Percentiles rank a stretch among this genome's conserved stretches.
These are phyloP conservation scores for Fusarium metavorans DNA, from an alignment of 2,329 filamentous ascomycete species.

Conservation along the genomic window DNA sequence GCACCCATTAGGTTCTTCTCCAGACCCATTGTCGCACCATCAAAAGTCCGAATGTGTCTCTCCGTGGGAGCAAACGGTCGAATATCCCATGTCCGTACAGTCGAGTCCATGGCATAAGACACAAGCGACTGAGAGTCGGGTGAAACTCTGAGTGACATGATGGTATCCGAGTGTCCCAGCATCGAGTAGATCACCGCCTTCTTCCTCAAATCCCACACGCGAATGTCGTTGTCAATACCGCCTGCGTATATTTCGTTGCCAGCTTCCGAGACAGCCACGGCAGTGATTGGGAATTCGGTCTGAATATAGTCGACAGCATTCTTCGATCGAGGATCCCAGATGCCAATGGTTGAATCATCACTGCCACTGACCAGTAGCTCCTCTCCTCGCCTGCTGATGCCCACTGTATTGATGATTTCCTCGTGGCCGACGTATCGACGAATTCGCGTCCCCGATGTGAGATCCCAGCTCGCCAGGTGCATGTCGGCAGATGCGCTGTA, in stretches of 20 bases:
- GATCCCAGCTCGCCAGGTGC: constrained; percentile 94
- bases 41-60: constrained; percentile 86
- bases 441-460: constrained; percentile 92
- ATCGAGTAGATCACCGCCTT: constrained; percentile 89
- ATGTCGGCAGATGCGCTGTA: constrained; percentile 95
- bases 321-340: constrained; percentile 96
- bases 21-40: constrained; percentile 87
- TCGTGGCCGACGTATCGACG: constrained; percentile 93
- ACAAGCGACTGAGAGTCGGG: constrained; percentile 91
- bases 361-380: constrained; percentile 91
- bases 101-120: constrained; percentile 94
- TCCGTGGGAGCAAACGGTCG: constrained; percentile 92
- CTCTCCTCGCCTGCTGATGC: constrained; percentile 89
- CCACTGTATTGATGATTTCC: constrained; percentile 93
- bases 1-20: constrained; percentile 93
- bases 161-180: constrained; percentile 89
- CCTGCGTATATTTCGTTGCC: constrained; percentile 96
- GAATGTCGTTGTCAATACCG: constrained; percentile 96
- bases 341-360: constrained; percentile 92
- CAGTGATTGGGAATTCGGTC: constrained; percentile 92
- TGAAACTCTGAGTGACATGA: constrained; percentile 91
- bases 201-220: constrained; percentile 96
- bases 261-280: constrained; percentile 90
- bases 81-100: constrained; percentile 95
- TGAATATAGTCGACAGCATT: constrained; percentile 88